A percentile compares a stretch with the other conserved stretches of the same genome.
Evolutionary conservation across 2,329 filamentous ascomycete species (phyloP).

Genomic region (Arthrinium puccinioides): DNA sequence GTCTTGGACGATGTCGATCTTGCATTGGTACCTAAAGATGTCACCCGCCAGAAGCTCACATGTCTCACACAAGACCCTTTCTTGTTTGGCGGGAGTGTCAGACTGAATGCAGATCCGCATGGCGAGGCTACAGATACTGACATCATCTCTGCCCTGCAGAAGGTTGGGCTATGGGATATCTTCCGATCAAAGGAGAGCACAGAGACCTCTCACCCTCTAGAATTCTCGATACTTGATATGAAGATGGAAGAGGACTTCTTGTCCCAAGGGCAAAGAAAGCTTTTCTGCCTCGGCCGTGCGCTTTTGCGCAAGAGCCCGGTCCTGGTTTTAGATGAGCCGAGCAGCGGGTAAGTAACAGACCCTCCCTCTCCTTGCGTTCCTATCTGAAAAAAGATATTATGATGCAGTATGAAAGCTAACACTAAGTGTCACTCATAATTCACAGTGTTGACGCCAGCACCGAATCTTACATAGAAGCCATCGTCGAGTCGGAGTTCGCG

Average conservation of each 20-base stretch:
- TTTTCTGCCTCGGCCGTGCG: not conserved
- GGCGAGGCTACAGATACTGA: not conserved
- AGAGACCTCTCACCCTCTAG: constrained; percentile 1
- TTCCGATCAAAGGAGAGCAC: constrained; percentile 4
- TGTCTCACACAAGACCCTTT: constrained; percentile 2
- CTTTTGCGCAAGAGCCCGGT: not conserved
- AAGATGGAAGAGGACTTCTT: not conserved
- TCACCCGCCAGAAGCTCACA: not conserved
- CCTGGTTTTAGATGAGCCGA: not conserved
- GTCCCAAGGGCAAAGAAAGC: not conserved
- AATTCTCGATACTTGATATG: constrained; percentile 1
- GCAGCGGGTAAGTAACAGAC: constrained; percentile 5
- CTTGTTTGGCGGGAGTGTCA: not conserved
- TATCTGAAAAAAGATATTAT: constrained; percentile 2
- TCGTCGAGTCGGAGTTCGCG: not conserved
- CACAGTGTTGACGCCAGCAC: not conserved
- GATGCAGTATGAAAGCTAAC: constrained; percentile 3
- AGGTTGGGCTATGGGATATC: not conserved
- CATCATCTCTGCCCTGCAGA: not conserved
- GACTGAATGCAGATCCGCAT: not conserved
- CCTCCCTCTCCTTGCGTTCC: constrained; percentile 8
- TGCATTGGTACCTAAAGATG: not conserved
- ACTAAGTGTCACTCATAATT: constrained; percentile 3
- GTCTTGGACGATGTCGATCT: constrained; percentile 2
- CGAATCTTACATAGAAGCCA: not conserved